phyloP scores from a whole-genome alignment of 108 stramenopile genomes.

The Cyclotella atomus region DNA sequence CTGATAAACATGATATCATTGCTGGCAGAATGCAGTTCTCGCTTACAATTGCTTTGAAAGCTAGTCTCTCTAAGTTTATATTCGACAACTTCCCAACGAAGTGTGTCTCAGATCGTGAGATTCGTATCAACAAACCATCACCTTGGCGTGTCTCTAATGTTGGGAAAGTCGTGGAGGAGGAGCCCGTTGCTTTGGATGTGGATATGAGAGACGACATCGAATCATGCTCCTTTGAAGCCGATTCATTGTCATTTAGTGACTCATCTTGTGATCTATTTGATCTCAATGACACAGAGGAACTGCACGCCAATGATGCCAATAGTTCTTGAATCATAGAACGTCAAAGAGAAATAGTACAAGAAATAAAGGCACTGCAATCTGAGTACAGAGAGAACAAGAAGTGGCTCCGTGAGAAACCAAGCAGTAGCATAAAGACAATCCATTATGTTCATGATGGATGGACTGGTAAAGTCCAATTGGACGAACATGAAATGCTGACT shows the following conservation, averaged over 20 bases:
- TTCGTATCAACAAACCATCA: neutral
- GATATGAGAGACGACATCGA: neutral
- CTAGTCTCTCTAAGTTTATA: neutral
- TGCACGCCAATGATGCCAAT: too few relatives aligned
- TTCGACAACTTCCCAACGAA: neutral
- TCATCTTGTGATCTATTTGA: neutral
- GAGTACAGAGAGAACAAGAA: neutral
- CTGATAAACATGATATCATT: neutral
- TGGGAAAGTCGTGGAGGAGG: neutral
- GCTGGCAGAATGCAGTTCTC: neutral
- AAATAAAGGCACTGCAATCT: neutral
- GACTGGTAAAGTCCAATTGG: neutral
- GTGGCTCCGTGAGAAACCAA: neutral
- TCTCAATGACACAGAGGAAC: neutral
- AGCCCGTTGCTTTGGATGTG: neutral
- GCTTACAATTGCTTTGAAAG: neutral
- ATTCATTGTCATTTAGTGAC: neutral
- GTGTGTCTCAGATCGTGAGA: neutral
- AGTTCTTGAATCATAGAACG: neutral
- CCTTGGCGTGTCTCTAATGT: neutral
- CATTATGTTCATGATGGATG: neutral
- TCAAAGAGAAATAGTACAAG: neutral
- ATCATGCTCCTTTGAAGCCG: neutral
- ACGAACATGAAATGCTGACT: neutral
- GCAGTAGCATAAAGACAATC: neutral